phyloP scores from a whole-genome alignment of 73 alveolate genomes.

The Paramecium primaurelia region DNA sequence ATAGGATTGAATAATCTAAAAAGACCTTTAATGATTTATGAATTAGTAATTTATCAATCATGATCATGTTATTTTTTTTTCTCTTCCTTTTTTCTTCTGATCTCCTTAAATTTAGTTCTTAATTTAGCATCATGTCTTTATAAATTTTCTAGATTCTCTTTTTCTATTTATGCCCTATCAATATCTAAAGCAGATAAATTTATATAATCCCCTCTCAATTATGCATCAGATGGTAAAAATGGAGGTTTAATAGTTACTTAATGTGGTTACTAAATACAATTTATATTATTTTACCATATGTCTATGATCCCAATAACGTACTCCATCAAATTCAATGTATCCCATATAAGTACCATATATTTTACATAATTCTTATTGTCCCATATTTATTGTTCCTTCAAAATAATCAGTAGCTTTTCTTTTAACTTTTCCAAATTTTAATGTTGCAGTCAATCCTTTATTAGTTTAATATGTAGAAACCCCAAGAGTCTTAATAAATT shows the following conservation, averaged over 20 bases:
- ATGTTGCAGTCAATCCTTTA: slow-evolving; percentile 57
- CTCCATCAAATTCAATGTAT: slow-evolving; percentile 90
- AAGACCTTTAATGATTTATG: background rate
- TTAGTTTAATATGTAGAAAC: background rate
- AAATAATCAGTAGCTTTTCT: slow-evolving; percentile 79
- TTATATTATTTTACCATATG: background rate
- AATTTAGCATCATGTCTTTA: slow-evolving; percentile 56
- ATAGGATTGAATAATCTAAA: too few relatives aligned
- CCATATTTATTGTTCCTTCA: slow-evolving; percentile 80
- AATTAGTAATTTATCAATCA: background rate
- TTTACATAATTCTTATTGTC: slow-evolving; percentile 70
- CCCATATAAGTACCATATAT: slow-evolving; percentile 93
- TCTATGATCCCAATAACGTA: slow-evolving; percentile 95
- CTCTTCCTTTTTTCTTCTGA: slow-evolving; percentile 13
- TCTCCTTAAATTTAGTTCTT: slow-evolving; percentile 36
- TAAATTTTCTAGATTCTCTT: slow-evolving; percentile 47
- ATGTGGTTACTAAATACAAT: slow-evolving; percentile 3
- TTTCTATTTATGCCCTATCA: slow-evolving; percentile 47
- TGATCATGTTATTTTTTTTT: background rate
- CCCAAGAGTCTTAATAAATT: slow-evolving; percentile 22
- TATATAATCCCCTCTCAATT: slow-evolving; percentile 40
- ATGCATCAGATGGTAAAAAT: slow-evolving; percentile 44
- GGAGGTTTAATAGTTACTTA: slow-evolving; percentile 33
- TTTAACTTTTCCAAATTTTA: slow-evolving; percentile 64
- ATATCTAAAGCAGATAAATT: slow-evolving; percentile 21